A percentile compares a stretch with the other conserved stretches of the same genome.
Evolutionary conservation across 805 yeast genomes (phyloP).

Genomic region (Danielia reshetovae): DNA sequence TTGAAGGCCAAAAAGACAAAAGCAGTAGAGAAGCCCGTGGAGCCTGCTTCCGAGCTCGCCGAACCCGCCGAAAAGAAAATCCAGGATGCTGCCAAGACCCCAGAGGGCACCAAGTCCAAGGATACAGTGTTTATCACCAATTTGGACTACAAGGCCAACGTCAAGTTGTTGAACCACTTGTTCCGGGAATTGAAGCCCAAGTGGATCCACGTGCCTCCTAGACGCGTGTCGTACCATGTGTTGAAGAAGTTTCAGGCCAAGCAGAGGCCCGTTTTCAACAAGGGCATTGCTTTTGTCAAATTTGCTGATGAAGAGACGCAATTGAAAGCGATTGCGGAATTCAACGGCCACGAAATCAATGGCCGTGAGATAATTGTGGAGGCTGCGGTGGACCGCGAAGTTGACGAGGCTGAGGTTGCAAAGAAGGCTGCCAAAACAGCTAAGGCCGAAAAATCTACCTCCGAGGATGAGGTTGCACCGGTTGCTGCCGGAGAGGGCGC

Average conservation of each 20-base stretch:
- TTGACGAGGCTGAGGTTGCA: conserved; percentile 1
- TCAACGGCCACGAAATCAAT: conserved; percentile 58
- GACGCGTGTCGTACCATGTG: conserved; percentile 41
- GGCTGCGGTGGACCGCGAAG: conserved; percentile 64
- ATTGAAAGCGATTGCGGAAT: conserved; percentile 64
- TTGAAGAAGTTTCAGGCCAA: conserved; percentile 44
- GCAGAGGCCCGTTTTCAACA: conserved; percentile 40
- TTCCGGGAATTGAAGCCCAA: conserved; percentile 49
- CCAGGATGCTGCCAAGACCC: conserved; percentile 19
- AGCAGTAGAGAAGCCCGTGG: conserved; percentile 4
- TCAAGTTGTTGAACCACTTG: conserved; percentile 41
- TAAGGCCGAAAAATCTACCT: background rate
- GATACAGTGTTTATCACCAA: conserved; percentile 62
- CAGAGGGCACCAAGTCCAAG: conserved; percentile 52
- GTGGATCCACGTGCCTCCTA: conserved; percentile 58
- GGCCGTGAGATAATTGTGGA: conserved; percentile 67
- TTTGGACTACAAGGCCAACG: conserved; percentile 49
- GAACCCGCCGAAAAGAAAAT: conserved; percentile 13
- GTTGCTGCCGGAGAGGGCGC: too few species aligned
- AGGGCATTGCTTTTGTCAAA: conserved; percentile 65
- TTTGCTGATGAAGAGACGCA: conserved; percentile 61
- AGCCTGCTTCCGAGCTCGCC: background rate
- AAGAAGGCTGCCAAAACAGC: background rate
- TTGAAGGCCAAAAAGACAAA: conserved; percentile 11
- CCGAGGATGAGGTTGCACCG: too few species aligned